Percentiles rank a stretch among this genome's conserved stretches.
phyloP scores from a whole-genome alignment of 768 basidiomycete species.

The Grammothele lineata region DNA sequence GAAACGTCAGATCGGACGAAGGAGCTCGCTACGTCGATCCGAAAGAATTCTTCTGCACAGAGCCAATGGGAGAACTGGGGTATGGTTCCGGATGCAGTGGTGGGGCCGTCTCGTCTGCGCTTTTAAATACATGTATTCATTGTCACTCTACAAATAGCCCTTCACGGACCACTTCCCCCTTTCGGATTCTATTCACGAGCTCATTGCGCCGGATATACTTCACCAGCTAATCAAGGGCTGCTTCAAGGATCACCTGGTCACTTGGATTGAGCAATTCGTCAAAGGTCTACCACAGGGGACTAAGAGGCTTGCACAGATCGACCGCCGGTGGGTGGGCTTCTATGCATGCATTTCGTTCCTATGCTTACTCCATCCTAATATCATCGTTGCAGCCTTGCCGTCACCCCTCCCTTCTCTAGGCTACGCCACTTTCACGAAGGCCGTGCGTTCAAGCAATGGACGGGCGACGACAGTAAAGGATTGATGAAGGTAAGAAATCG shows the following conservation, averaged over 20 bases:
- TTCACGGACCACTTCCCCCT: conserved; percentile 18
- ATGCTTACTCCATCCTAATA: background rate
- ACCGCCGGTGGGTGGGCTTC: conserved; percentile 6
- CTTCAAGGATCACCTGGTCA: conserved; percentile 21
- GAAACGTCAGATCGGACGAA: too few relatives aligned
- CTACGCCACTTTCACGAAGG: conserved; percentile 21
- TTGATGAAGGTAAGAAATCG: conserved; percentile 29
- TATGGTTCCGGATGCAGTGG: too few relatives aligned
- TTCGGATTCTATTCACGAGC: conserved; percentile 20
- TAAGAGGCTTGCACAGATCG: conserved; percentile 8
- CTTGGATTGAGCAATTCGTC: conserved; percentile 6
- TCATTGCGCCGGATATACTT: conserved; percentile 14
- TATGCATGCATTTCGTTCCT: too few relatives aligned
- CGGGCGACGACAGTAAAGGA: conserved; percentile 24
- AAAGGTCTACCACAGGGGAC: conserved; percentile 9
- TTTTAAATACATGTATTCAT: too few relatives aligned
- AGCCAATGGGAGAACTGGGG: too few relatives aligned
- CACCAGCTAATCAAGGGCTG: conserved; percentile 21
- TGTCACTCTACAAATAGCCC: conserved; percentile 14
- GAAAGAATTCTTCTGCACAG: too few relatives aligned
- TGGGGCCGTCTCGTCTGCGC: too few relatives aligned
- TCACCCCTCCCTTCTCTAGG: conserved; percentile 15
- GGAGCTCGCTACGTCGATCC: too few relatives aligned
- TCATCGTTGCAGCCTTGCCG: conserved; percentile 10
- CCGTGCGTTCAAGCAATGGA: conserved; percentile 25